Conservation (phyloP, 2,329 filamentous ascomycete genomes). For the Pseudovirgaria hyperparasitica region DNA sequence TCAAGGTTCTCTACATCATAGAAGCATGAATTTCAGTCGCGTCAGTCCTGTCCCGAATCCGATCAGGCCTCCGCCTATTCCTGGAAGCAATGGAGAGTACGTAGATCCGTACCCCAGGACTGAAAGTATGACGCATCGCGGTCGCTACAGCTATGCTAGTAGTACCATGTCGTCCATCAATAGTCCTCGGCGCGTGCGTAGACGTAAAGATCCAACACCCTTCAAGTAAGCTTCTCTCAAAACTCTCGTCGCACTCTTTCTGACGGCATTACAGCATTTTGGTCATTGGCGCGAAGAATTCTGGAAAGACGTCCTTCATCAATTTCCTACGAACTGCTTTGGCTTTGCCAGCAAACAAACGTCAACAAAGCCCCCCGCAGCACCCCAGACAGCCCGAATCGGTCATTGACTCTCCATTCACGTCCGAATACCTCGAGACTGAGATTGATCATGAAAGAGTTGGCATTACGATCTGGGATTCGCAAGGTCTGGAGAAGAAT, state of each 20-base stretch:
- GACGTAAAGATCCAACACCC: slow-evolving; percentile 92
- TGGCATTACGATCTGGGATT: slow-evolving; percentile 92
- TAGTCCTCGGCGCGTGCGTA: slow-evolving; percentile 78
- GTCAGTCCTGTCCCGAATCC: slow-evolving; percentile 28
- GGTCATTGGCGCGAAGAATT: slow-evolving; percentile 73
- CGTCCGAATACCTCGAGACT: slow-evolving; percentile 81
- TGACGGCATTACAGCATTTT: slow-evolving; percentile 51
- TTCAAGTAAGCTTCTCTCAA: slow-evolving; percentile 67
- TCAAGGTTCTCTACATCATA: no score
- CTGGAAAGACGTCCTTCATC: slow-evolving; percentile 93
- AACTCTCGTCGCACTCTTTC: slow-evolving; percentile 1
- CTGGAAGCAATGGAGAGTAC: slow-evolving; percentile 40
- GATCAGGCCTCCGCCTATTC: slow-evolving; percentile 39
- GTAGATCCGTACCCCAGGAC: slow-evolving; percentile 74
- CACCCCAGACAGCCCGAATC: slow-evolving; percentile 29
- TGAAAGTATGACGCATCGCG: slow-evolving; percentile 93
- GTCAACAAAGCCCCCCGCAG: slow-evolving; percentile 30
- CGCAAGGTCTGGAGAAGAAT: slow-evolving; percentile 85
- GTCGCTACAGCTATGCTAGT: slow-evolving; percentile 91
- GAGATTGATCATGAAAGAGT: slow-evolving; percentile 88
- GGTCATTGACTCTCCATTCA: slow-evolving; percentile 49
- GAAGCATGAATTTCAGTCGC: slow-evolving; percentile 21
- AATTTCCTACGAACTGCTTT: slow-evolving; percentile 86
- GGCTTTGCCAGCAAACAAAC: slow-evolving; percentile 70
- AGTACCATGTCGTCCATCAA: slow-evolving; percentile 85